Percentiles rank a stretch among this genome's conserved stretches.
Evolutionary conservation across 2,329 filamentous ascomycete species (phyloP).

Genomic region (Paecilomyces dactylethromorphus): DNA sequence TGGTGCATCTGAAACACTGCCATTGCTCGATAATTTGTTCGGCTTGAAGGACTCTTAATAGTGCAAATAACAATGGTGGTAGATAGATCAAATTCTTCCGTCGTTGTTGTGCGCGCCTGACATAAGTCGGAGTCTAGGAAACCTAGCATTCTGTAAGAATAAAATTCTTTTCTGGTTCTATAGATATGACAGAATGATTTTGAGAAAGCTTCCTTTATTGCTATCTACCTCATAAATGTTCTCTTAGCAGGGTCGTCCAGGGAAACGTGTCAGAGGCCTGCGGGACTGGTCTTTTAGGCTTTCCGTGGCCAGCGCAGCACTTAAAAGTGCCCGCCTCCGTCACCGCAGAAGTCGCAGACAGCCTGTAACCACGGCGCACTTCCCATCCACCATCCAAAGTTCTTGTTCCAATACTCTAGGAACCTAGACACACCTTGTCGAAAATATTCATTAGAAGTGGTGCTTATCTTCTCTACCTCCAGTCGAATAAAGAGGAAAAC

Average conservation of each 20-base stretch:
- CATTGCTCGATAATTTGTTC: not conserved
- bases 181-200: not conserved
- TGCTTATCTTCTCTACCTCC: not conserved
- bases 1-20: not conserved
- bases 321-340: not conserved
- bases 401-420: not conserved
- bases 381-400: not conserved
- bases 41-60: not conserved
- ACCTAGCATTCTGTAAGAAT: not conserved
- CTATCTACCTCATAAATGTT: not conserved
- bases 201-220: not conserved
- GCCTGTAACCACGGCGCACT: not conserved
- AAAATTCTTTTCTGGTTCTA: not conserved
- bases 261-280: conserved; percentile 3
- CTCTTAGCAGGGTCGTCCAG: not conserved
- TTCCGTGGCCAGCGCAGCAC: conserved; percentile 10
- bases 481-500: not conserved
- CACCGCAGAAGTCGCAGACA: not conserved
- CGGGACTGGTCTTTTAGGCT: conserved; percentile 16
- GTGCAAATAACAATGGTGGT: not conserved
- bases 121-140: not conserved
- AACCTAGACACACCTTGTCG: not conserved
- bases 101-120: not conserved
- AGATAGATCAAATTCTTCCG: not conserved
- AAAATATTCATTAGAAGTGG: not conserved